phyloP scores from a whole-genome alignment of 1,284 basidiomycete genomes.

The Cystobasidiaceae sp. region DNA sequence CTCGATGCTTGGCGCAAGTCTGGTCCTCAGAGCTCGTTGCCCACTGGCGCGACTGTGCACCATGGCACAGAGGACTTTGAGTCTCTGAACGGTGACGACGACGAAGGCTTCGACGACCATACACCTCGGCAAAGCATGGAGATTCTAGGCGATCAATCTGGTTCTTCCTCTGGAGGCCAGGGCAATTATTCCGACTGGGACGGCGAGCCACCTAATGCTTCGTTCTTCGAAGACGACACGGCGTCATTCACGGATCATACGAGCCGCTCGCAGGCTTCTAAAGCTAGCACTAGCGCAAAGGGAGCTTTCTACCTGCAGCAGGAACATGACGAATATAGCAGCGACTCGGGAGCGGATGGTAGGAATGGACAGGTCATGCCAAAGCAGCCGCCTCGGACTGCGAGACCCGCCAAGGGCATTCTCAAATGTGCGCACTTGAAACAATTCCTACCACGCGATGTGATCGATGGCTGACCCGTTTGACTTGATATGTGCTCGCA shows the following conservation, averaged over 20 bases:
- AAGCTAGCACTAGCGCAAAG: no score
- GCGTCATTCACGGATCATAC: conserved; percentile 26
- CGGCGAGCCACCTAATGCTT: conserved; percentile 58
- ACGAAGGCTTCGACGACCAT: conserved; percentile 30
- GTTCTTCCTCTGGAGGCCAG: not conserved
- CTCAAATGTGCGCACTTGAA: conserved; percentile 66
- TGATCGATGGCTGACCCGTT: not conserved
- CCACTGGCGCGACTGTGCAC: conserved; percentile 10
- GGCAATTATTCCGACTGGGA: conserved; percentile 38
- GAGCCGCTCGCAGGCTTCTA: not conserved
- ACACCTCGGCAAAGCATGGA: conserved; percentile 23
- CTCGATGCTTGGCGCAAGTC: conserved; percentile 32
- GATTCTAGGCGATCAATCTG: conserved; percentile 11
- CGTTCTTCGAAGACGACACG: conserved; percentile 59
- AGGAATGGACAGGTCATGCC: conserved; percentile 65
- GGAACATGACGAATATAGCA: conserved; percentile 53
- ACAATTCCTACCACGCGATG: not conserved
- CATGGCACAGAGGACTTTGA: not conserved
- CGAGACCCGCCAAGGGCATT: conserved; percentile 73
- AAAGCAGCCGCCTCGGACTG: conserved; percentile 56
- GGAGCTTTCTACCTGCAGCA: conserved; percentile 32
- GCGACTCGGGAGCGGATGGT: conserved; percentile 48
- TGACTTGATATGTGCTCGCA: not conserved
- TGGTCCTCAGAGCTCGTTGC: not conserved
- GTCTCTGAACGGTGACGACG: not conserved